phyloP scores from a whole-genome alignment of 2,329 filamentous ascomycete species.

The Calonectria hawksworthii region DNA sequence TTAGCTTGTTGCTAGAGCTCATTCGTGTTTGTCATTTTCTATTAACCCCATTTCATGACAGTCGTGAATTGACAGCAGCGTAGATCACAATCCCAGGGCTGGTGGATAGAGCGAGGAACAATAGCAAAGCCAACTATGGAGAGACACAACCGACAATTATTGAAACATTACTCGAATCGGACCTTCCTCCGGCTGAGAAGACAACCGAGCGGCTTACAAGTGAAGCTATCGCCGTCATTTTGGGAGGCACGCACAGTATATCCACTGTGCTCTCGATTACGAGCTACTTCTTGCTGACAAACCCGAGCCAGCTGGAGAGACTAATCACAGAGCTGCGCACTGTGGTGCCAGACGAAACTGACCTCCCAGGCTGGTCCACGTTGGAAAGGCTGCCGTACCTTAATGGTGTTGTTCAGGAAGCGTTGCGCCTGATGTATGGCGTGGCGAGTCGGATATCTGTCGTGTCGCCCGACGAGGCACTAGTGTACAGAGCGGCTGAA shows the following conservation, averaged over 20 bases:
- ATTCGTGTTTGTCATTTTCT: slow-evolving; percentile 1
- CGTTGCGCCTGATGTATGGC: slow-evolving; percentile 52
- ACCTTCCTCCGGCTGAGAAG: slow-evolving; percentile 54
- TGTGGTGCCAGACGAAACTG: slow-evolving; percentile 43
- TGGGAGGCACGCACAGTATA: slow-evolving; percentile 54
- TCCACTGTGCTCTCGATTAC: slow-evolving; percentile 46
- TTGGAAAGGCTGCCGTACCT: slow-evolving; percentile 54
- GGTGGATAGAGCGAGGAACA: background rate
- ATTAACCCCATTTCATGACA: background rate
- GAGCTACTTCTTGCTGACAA: slow-evolving; percentile 51
- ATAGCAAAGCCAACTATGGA: background rate
- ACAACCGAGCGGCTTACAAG: slow-evolving; percentile 47
- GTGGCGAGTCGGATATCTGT: slow-evolving; percentile 46
- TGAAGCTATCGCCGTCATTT: slow-evolving; percentile 52
- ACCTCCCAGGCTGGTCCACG: slow-evolving; percentile 44
- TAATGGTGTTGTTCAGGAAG: slow-evolving; percentile 53
- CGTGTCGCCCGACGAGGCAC: slow-evolving; percentile 47
- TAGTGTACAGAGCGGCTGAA: slow-evolving; percentile 39
- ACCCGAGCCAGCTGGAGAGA: slow-evolving; percentile 45
- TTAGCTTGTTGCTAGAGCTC: slow-evolving; percentile 1
- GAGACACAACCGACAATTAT: slow-evolving; percentile 30
- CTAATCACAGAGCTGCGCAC: slow-evolving; percentile 46
- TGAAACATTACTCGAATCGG: slow-evolving; percentile 44
- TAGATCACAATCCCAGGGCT: slow-evolving; percentile 11
- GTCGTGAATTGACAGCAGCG: background rate